Evolutionary conservation across 208 protist species (phyloP), one percentile per base, ranked within the genome.

Genomic region (Acanthamoeba castellanii): DNA sequence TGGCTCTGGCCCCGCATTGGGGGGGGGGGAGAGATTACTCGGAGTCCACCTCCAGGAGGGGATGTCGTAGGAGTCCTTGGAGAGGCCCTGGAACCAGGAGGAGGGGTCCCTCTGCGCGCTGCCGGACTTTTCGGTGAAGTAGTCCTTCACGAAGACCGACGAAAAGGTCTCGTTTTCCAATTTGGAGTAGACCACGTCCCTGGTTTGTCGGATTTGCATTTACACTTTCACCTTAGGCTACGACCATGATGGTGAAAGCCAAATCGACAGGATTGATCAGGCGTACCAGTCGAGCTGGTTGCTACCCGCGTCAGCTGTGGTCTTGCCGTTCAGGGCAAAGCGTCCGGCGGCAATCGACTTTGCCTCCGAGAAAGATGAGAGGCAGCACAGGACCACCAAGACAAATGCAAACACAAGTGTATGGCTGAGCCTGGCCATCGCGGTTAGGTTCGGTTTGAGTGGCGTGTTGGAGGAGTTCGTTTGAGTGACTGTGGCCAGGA

Each of bases 1-100:
- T n/a, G n/a, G n/a, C n/a, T n/a, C n/a, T n/a, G n/a, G n/a, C n/a
- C n/a, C n/a, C n/a, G n/a, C n/a, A n/a, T n/a, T n/a, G n/a, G n/a
- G n/a, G n/a, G n/a, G 32, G 13, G 27, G 66, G 18, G 66, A 5
- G 9, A 11, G 4, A 16, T 1, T 76, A 76, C 68, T 42, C 14
- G 68, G 68, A 16, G 68, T 76, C 68, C 68, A 76, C 68, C n/a
- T 42, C 68, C 68, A 76, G 16, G 4, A 16, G 32, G 68, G 68
- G 27, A 76, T 76, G 68, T 76, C 68, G 68, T 76, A 42, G 68
- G 68, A 32, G n/a, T 76, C 68, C 68, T 76, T 76, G 9, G 68
- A 76, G 32, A 20, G 32, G 68, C 68, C 68, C n/a, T 76, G 68
- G 32, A 76, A 42, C 68, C 68, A 76, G 68, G 68, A 76, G 32